Conservation (phyloP, 106 monocot genomes). For the Ottelia alismoides region DNA sequence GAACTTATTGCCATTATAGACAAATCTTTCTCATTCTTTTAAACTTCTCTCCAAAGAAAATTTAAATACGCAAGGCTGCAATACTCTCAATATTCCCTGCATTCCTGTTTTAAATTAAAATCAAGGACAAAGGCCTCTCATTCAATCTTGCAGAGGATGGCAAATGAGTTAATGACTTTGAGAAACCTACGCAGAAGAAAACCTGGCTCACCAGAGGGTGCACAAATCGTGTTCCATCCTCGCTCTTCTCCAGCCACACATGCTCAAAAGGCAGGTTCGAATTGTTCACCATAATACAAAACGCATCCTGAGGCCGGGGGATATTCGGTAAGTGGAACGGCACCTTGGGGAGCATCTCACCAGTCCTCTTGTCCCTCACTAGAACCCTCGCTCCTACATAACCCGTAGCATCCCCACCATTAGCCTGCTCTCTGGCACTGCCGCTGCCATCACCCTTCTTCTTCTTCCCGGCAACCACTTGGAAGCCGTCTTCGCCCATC, state of each 20-base stretch:
- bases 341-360: slow-evolving; percentile 27
- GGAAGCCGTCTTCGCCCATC: slow-evolving; percentile 53
- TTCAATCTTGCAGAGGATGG: too few relatives aligned
- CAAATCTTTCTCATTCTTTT: too few relatives aligned
- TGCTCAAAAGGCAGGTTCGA: slow-evolving; percentile 68
- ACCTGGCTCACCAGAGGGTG: slow-evolving; percentile 72
- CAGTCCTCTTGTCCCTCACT: slow-evolving; percentile 45
- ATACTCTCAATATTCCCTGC: too few relatives aligned
- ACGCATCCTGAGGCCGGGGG: slow-evolving; percentile 59
- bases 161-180: too few relatives aligned
- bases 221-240: slow-evolving; percentile 42
- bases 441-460: too few relatives aligned
- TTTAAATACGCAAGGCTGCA: too few relatives aligned
- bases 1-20: too few relatives aligned
- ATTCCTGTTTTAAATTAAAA: too few relatives aligned
- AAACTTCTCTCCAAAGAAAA: too few relatives aligned
- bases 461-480: slow-evolving; percentile 65
- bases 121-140: too few relatives aligned
- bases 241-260: slow-evolving; percentile 88
- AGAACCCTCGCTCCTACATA: slow-evolving; percentile 34
- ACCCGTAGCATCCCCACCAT: background rate
- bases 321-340: slow-evolving; percentile 75
- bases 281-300: slow-evolving; percentile 75
- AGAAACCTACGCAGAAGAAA: too few relatives aligned
- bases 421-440: slow-evolving; percentile 7